Base-by-base conservation (phyloP, 495 filamentous ascomycete genomes). In the Penicillium simplicissimum region DNA sequence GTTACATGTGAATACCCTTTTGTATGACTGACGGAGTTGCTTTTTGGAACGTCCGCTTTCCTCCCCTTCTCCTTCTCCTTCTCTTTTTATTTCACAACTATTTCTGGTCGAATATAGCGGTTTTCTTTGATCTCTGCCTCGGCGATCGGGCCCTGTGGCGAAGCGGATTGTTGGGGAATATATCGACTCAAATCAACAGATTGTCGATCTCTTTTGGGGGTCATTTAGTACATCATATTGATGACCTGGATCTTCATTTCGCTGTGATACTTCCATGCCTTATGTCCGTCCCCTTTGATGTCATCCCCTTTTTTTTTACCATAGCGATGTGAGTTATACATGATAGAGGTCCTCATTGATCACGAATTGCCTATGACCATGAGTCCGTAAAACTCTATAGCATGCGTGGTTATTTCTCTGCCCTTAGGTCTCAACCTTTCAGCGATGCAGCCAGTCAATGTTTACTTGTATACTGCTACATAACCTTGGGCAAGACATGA, bases 1-100 rank as follows among this genome's bases (percentile, higher is more conserved):
- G 70, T 53, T 79, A 79, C 48, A 78, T 79, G 75, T 79, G 66
- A 76, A 62, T 37, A 45, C 42, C 53, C 23, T 33, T 13, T 42
- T 52, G 14, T 28, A 38, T 55, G 17, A 28, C 21, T 28, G 17
- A 9, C 21, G 14, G 14, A 52, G 6, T 17, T 31, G 1, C n/a
- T 35, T 17, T 17, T 42, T 17, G 40, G n/a, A 42, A 9, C n/a
- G 14, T n/a, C 14, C 37, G n/a, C 21, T 21, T 25, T 37, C 6
- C 19, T 14, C 34, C 11, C 14, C 11, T 14, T 38, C 43, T 23
- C 14, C 11, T 14, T 38, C 43, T 23, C 6, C 19, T 14, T 15
- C 11, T 4, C 11, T 14, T 38, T 35, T 23, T 14, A 17, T 52
- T 62, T 25, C 33, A 21, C 21, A 23, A 11, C 17, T 9, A 11